phyloP scores from a whole-genome alignment of 2,329 filamentous ascomycete species.

The Davidsoniella australis region DNA sequence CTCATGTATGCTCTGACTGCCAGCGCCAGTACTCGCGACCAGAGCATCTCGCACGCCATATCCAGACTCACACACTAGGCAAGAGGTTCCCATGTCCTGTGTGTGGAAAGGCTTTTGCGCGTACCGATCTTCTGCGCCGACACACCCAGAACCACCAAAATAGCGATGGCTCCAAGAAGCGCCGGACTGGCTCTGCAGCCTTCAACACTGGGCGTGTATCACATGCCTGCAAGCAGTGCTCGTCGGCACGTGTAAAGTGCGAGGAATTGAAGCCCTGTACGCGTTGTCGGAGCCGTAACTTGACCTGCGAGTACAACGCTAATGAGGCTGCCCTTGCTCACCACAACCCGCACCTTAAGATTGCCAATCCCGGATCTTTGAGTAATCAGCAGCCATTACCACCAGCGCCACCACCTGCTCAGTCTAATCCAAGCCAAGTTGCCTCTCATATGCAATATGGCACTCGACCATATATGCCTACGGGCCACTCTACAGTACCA shows the following conservation, averaged over 20 bases:
- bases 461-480: too few relatives aligned
- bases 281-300: constrained; percentile 29
- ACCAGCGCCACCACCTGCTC: not conserved
- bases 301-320: constrained; percentile 27
- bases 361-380: constrained; percentile 9
- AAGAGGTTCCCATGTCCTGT: constrained; percentile 32
- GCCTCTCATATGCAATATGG: too few relatives aligned
- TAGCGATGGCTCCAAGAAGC: constrained; percentile 28
- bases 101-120: constrained; percentile 36
- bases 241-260: constrained; percentile 35
- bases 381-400: not conserved
- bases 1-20: constrained; percentile 33
- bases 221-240: constrained; percentile 35
- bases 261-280: constrained; percentile 37
- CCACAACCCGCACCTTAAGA: constrained; percentile 13
- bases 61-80: constrained; percentile 33
- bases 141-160: constrained; percentile 35
- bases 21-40: constrained; percentile 34
- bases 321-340: constrained; percentile 16
- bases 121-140: constrained; percentile 35
- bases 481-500: not conserved
- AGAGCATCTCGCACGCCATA: constrained; percentile 35
- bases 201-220: constrained; percentile 32
- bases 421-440: too few relatives aligned
- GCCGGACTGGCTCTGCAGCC: constrained; percentile 28